These are phyloP conservation scores for Phaseolus lunatus DNA, from an alignment of 306 rosid genomes.

Conservation along the genomic window DNA sequence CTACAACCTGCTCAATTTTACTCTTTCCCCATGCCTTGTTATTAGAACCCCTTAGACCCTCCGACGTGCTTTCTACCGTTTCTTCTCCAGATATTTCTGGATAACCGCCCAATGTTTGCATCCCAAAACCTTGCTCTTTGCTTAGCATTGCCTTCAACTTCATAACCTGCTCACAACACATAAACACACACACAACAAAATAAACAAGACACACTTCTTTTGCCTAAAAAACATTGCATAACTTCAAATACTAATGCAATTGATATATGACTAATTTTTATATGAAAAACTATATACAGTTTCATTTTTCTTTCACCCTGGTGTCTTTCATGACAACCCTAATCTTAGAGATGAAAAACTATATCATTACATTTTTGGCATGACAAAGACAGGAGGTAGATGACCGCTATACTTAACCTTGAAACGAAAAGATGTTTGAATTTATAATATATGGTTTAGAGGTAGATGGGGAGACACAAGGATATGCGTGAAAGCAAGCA, in stretches of 20 bases:
- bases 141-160: constrained; percentile 56
- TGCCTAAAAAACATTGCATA: not conserved
- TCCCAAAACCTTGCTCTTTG: constrained; percentile 58
- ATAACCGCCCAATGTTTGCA: constrained; percentile 56
- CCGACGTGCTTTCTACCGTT: constrained; percentile 65
- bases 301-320: not conserved
- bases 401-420: not conserved
- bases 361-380: not conserved
- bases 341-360: not conserved
- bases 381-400: not conserved
- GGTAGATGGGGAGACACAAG: not conserved
- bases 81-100: constrained; percentile 66
- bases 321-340: not conserved
- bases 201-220: not conserved
- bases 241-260: not conserved
- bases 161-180: constrained; percentile 53
- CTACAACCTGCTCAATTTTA: constrained; percentile 48
- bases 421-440: not conserved
- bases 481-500: too few relatives aligned
- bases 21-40: constrained; percentile 47
- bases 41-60: constrained; percentile 46
- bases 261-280: not conserved
- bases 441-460: constrained; percentile 21
- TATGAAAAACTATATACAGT: not conserved
- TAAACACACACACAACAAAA: not conserved